These are phyloP conservation scores for Wallemia hederae DNA, from an alignment of 1,284 basidiomycete genomes.

Conservation along the genomic window DNA sequence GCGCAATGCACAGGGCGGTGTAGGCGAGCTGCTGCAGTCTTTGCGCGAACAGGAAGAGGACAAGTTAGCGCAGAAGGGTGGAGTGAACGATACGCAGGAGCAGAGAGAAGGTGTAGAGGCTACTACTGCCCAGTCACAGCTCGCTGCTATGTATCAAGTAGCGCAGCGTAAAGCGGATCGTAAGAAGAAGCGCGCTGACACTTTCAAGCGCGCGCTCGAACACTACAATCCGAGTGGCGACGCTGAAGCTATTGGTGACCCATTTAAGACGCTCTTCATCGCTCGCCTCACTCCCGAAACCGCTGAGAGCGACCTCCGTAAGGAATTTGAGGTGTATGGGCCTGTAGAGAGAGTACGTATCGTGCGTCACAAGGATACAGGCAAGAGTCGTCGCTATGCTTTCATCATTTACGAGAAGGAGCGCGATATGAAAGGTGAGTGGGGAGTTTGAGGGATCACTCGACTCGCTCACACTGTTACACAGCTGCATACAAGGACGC, in stretches of 20 bases:
- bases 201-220: conserved; percentile 51
- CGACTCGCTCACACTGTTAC: conserved; percentile 1
- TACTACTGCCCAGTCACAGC: conserved; percentile 42
- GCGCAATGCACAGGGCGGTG: conserved; percentile 38
- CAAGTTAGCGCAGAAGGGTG: conserved; percentile 31
- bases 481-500: conserved; percentile 95
- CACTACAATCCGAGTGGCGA: conserved; percentile 73
- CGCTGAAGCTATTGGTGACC: conserved; percentile 75
- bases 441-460: neutral
- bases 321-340: conserved; percentile 86
- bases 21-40: conserved; percentile 30
- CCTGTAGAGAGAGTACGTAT: conserved; percentile 74
- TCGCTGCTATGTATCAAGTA: conserved; percentile 44
- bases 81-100: conserved; percentile 17
- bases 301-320: conserved; percentile 63
- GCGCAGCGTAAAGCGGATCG: conserved; percentile 47
- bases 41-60: conserved; percentile 42
- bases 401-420: conserved; percentile 95
- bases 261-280: conserved; percentile 95
- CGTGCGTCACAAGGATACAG: conserved; percentile 53
- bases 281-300: conserved; percentile 68
- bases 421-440: conserved; percentile 87
- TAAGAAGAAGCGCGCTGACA: conserved; percentile 44
- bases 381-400: conserved; percentile 66
- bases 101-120: conserved; percentile 22